Evolutionary conservation across 306 rosid species (phyloP), one percentile per base, ranked within the genome.

Genomic region (Cyclanthera cordifolia): DNA sequence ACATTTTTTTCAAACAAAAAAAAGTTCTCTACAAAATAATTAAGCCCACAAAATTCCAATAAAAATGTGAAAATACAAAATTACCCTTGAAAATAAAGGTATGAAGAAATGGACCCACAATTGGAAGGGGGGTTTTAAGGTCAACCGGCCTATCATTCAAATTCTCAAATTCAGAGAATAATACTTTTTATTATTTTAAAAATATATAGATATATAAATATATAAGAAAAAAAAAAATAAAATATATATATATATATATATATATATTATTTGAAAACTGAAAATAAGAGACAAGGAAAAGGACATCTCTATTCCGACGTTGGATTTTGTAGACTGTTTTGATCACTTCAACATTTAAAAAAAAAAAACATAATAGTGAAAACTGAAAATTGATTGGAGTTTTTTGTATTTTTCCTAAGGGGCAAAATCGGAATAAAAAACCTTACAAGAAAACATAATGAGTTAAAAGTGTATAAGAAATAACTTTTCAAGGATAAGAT

Each of bases 61-160:
- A 19, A 61, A 61, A 39, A 39, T 3, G 10, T 17, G 28, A 61
- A 61, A 37, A 39, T 50, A 61, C 50, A 39, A 34, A 61, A 61
- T 37, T 17, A 34, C 25, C 25, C 66, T 59, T n/a, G 66, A n/a
- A 32, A 15, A 16, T 4, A 16, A 32, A 13, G 7, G 20, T 39
- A 2, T 4, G 12, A 8, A 8, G 43, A 16, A 13, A 55, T 55
- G 37, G 61, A 10, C 45, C 65, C 45, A 58, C 5, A 15, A 30
- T 30, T 11, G n/a, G 16, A 0, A 37, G 68, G 28, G 28, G 68
- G 28, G 28, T 37, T 37, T 17, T 60, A 19, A 37, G 68, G 68
- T 61, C 68, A 61, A 61, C n/a, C 19, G 13, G 51, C 68, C 50
- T 11, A 61, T 61, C 30, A 61, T 61, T 39, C 47, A 45, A 45